Evolutionary conservation across 371 early-diverging fungal genomes (phyloP), one percentile per base, ranked within the genome.

Genomic region (Pancytospora epiphaga): DNA sequence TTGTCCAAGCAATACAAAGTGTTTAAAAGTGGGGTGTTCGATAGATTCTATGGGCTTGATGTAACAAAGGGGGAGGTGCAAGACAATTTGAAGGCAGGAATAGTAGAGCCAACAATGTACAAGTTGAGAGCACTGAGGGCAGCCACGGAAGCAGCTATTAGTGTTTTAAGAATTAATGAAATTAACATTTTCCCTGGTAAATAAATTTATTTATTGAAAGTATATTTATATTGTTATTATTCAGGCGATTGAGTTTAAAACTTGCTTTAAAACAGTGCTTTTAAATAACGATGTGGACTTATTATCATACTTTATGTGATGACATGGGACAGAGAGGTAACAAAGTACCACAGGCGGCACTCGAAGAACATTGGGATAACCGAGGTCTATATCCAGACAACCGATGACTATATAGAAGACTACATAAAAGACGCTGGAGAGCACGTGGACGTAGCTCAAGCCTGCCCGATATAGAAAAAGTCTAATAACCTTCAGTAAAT

Each of bases 101-200:
- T 99, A 3, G 84, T 99, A 66, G 99, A 99, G 82, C 99, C 99
- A 33, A 91, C 93, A 58, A 90, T 95, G 85, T 90, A 90, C 78
- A 99, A 99, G 85, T 86, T 96, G 82, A 95, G 93, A 83, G 90
- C 92, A 38, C 82, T 98, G 63, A 92, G 93, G 84, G 89, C 94
- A 32, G 99, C 99, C 34, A 96, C 97, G 39, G 99, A 99, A 83
- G 98, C 98, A 51, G 98, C 98, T 40, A 93, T 98, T 76, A 89
- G 93, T 69, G 89, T 99, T 69, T 85, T 98, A 68, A 88, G 98
- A 76, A 96, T 99, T 73, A 97, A 97, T 61, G 80, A 82, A 40
- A 73, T 80, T n/a, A 80, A 82, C 51, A 70, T 74, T 27, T 57
- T 81, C 3, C 77, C 77, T 47, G 57, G 18, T 1, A 27, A 70